A percentile compares a stretch with the other conserved stretches of the same genome.
Evolutionary conservation across 345 rosid genomes (phyloP).

Genomic region (Aquilaria sinensis): DNA sequence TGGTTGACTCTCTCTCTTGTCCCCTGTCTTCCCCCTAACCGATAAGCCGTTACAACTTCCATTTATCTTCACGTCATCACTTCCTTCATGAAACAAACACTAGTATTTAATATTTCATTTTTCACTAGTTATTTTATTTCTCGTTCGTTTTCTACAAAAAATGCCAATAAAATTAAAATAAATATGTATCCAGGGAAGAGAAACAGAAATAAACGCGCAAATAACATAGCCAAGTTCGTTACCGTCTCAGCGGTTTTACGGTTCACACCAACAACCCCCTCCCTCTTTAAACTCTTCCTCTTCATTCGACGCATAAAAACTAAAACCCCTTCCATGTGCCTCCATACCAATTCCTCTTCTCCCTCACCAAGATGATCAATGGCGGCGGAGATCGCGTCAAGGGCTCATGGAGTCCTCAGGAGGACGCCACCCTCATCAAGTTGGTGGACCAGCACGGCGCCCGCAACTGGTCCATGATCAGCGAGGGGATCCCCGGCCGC

Average conservation of each 20-base stretch:
- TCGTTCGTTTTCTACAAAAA: no score
- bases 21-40: no score
- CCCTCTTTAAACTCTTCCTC: conserved; percentile 12
- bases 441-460: conserved; percentile 57
- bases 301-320: neutral
- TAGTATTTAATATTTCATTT: no score
- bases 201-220: conserved; percentile 22
- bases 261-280: conserved; percentile 43
- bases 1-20: no score
- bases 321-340: neutral
- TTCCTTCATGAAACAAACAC: no score
- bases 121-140: no score
- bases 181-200: neutral
- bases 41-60: no score
- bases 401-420: conserved; percentile 61
- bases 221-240: conserved; percentile 23
- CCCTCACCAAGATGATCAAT: conserved; percentile 6
- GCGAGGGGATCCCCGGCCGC: conserved; percentile 51
- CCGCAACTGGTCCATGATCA: conserved; percentile 62
- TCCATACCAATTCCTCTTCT: neutral
- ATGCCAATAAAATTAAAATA: no score
- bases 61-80: no score
- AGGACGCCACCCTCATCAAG: conserved; percentile 41
- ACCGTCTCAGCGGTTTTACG: conserved; percentile 42
- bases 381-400: conserved; percentile 30